Evolutionary conservation across 2,329 filamentous ascomycete species (phyloP).

Genomic region (Rhinocladiella similis): DNA sequence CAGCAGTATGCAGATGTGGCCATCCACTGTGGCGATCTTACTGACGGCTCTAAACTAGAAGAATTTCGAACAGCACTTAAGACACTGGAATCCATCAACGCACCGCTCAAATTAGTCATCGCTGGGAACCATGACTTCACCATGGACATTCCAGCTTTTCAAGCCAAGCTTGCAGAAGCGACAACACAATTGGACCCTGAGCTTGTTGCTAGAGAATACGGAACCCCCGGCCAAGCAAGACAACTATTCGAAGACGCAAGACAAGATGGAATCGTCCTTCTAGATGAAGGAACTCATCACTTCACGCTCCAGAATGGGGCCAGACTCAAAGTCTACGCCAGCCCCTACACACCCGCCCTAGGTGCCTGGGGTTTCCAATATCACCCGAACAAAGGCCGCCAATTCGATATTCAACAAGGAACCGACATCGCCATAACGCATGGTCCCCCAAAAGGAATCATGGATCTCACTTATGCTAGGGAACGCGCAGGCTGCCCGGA

Average conservation of each 20-base stretch:
- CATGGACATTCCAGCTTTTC: constrained; percentile 41
- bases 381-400: constrained; percentile 37
- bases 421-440: constrained; percentile 57
- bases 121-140: constrained; percentile 58
- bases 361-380: constrained; percentile 56
- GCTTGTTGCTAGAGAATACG: constrained; percentile 40
- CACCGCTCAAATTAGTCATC: constrained; percentile 56
- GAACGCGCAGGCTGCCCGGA: constrained; percentile 35
- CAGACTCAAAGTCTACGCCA: constrained; percentile 52
- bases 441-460: constrained; percentile 54
- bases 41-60: constrained; percentile 40
- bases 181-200: constrained; percentile 31
- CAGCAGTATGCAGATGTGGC: constrained; percentile 47
- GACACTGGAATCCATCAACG: constrained; percentile 45
- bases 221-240: constrained; percentile 40
- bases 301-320: constrained; percentile 55
- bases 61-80: constrained; percentile 46
- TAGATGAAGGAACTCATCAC: constrained; percentile 52
- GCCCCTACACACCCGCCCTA: constrained; percentile 52
- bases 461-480: constrained; percentile 43
- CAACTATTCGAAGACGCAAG: constrained; percentile 41
- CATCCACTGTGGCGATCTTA: constrained; percentile 57
- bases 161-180: constrained; percentile 35
- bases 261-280: constrained; percentile 45
- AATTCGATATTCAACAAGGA: constrained; percentile 33